Percentiles rank a stretch among this genome's conserved stretches.
Evolutionary conservation across 495 filamentous ascomycete genomes (phyloP).

Genomic region (Aspergillus baeticus): DNA sequence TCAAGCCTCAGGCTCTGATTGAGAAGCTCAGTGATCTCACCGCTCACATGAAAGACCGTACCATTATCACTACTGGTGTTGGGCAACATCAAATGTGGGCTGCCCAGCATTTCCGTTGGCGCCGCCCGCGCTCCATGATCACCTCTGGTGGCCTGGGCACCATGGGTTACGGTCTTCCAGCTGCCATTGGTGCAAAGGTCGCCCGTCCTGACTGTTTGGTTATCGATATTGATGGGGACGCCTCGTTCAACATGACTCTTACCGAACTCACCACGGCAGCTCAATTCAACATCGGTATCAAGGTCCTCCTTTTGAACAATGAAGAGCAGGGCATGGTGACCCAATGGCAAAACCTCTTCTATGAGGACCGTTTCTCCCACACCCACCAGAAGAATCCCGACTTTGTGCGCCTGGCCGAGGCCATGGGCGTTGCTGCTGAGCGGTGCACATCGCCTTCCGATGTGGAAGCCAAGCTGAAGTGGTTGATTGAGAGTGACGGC

Average conservation of each 20-base stretch:
- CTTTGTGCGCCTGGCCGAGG: constrained; percentile 79
- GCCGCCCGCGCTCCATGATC: constrained; percentile 80
- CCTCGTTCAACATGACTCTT: constrained; percentile 95
- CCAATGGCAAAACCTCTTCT: constrained; percentile 93
- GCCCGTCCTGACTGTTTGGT: constrained; percentile 82
- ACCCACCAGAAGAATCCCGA: constrained; percentile 89
- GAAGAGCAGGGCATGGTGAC: constrained; percentile 96
- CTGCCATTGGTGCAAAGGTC: constrained; percentile 92
- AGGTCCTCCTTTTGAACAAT: constrained; percentile 91
- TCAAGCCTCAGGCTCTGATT: constrained; percentile 88
- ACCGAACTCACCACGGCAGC: constrained; percentile 86
- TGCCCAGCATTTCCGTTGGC: constrained; percentile 92
- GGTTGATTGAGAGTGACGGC: constrained; percentile 81
- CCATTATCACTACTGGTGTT: constrained; percentile 86
- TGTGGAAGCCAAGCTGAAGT: constrained; percentile 74
- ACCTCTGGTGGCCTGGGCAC: constrained; percentile 91
- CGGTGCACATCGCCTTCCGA: constrained; percentile 66
- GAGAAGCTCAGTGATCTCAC: constrained; percentile 77
- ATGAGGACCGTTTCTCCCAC: constrained; percentile 87
- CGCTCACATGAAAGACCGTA: constrained; percentile 68
- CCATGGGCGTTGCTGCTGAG: constrained; percentile 75
- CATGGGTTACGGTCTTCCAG: constrained; percentile 92
- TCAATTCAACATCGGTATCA: constrained; percentile 91
- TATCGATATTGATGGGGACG: constrained; percentile 93
- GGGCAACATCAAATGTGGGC: constrained; percentile 99